Conservation (phyloP, 352 stramenopile species). For the Globisporangium polare region DNA sequence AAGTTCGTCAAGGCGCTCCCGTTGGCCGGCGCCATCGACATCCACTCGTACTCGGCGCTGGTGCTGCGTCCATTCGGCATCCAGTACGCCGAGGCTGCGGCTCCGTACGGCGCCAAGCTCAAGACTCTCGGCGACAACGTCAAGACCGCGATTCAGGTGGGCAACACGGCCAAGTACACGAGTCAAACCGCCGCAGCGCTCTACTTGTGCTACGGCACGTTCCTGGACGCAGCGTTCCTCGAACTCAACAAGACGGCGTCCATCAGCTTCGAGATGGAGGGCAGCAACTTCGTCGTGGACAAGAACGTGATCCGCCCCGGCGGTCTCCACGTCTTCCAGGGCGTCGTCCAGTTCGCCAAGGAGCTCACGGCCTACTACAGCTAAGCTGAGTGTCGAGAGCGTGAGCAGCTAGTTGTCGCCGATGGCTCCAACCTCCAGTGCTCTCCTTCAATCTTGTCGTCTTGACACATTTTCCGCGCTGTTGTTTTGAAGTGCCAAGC, state of each 20-base stretch:
- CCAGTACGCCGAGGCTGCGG: constrained; percentile 7
- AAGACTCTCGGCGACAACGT: constrained; percentile 16
- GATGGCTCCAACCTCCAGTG: too few relatives aligned
- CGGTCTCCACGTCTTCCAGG: constrained; percentile 22
- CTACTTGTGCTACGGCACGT: constrained; percentile 22
- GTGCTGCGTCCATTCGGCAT: constrained; percentile 23
- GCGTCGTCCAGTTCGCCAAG: constrained; percentile 21
- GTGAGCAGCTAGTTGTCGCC: too few relatives aligned
- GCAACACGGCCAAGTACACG: constrained; percentile 18
- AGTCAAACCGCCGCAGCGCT: constrained; percentile 20
- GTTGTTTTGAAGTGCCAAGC: too few relatives aligned
- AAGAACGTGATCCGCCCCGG: constrained; percentile 16
- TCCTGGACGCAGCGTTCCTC: constrained; percentile 25
- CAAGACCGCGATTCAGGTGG: constrained; percentile 14
- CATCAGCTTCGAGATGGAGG: constrained; percentile 26
- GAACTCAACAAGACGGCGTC: constrained; percentile 17
- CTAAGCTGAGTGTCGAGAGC: too few relatives aligned
- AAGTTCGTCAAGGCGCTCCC: constrained; percentile 16
- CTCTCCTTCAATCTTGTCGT: too few relatives aligned
- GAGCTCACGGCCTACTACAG: constrained; percentile 20
- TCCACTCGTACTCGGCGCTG: constrained; percentile 23
- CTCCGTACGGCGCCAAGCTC: constrained; percentile 17
- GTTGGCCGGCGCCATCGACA: constrained; percentile 20
- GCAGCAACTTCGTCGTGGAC: constrained; percentile 21
- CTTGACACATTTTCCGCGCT: too few relatives aligned